Percentiles rank a stretch among this genome's conserved stretches.
Conservation (phyloP, 1,284 basidiomycete genomes). For the Cystodermella granulosa region DNA sequence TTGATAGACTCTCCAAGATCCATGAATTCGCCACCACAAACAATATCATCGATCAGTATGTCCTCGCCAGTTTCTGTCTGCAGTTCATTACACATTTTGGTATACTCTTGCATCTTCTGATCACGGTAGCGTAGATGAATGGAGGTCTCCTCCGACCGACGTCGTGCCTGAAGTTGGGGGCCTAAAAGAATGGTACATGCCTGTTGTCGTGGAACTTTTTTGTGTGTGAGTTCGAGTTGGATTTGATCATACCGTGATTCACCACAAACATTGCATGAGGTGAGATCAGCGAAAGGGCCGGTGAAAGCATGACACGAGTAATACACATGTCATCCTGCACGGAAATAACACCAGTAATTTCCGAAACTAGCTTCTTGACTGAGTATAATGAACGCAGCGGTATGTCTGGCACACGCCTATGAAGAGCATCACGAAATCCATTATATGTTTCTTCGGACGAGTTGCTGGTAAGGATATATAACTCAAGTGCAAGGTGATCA, state of each 20-base stretch:
- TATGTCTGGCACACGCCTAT: slow-evolving; percentile 19
- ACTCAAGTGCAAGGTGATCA: slow-evolving; percentile 21
- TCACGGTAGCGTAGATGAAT: slow-evolving; percentile 11
- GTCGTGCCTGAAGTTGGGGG: slow-evolving; percentile 17
- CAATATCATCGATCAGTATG: slow-evolving; percentile 11
- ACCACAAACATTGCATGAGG: slow-evolving; percentile 10
- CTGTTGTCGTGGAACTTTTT: slow-evolving; percentile 10
- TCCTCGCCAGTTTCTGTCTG: slow-evolving; percentile 1
- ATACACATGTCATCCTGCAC: slow-evolving; percentile 19
- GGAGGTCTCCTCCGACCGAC: slow-evolving; percentile 7
- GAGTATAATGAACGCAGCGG: slow-evolving; percentile 20
- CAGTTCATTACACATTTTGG: background rate
- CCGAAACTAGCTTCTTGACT: slow-evolving; percentile 17
- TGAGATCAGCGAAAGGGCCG: slow-evolving; percentile 8
- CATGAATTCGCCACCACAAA: slow-evolving; percentile 9
- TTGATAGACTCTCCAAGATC: slow-evolving; percentile 4
- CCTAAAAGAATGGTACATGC: slow-evolving; percentile 14
- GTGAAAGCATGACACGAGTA: slow-evolving; percentile 17
- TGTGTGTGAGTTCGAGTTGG: background rate
- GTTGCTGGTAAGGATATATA: slow-evolving; percentile 22
- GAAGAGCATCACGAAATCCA: slow-evolving; percentile 15
- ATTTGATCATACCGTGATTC: slow-evolving; percentile 12
- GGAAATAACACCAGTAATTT: slow-evolving; percentile 13
- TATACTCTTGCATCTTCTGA: slow-evolving; percentile 7
- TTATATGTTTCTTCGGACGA: slow-evolving; percentile 28